Percentiles rank a stretch among this genome's conserved stretches.
Conservation (phyloP, 352 stramenopile species). For the Elongisporangium anandrum region DNA sequence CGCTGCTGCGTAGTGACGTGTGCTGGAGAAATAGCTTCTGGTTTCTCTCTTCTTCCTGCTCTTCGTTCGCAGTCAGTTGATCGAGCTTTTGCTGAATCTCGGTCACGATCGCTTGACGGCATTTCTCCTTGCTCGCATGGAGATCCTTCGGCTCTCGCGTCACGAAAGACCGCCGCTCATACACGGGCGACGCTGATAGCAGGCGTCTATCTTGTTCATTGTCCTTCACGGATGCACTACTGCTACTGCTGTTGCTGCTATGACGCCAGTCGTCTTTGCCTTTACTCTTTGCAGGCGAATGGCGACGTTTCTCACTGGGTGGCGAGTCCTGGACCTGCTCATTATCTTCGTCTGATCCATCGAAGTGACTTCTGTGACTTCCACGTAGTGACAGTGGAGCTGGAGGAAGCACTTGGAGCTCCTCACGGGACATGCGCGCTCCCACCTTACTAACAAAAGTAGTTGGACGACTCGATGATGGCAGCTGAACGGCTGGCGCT, state of each 20-base stretch:
- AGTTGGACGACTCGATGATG: background rate
- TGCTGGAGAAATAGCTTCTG: slow-evolving; percentile 35
- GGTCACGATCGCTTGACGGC: slow-evolving; percentile 30
- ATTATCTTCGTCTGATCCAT: background rate
- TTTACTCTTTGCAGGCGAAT: too few species aligned
- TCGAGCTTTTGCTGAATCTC: slow-evolving; percentile 49
- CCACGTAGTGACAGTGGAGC: background rate
- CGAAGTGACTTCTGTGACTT: background rate
- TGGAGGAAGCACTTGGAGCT: background rate
- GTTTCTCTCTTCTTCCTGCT: slow-evolving; percentile 24
- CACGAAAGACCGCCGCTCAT: background rate
- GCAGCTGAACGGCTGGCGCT: background rate
- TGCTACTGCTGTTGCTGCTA: too few species aligned
- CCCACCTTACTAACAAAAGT: background rate
- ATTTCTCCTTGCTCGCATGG: slow-evolving; percentile 9
- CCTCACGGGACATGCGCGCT: background rate
- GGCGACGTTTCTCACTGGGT: background rate
- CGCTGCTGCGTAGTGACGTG: slow-evolving; percentile 26
- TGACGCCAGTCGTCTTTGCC: too few species aligned
- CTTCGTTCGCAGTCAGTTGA: slow-evolving; percentile 32
- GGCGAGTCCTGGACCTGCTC: background rate
- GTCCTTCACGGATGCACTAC: too few species aligned
- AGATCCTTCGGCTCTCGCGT: background rate
- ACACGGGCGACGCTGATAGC: background rate
- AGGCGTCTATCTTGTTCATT: background rate